Evolutionary conservation across 2,329 filamentous ascomycete species (phyloP), one percentile per base, ranked within the genome.

Genomic region (Hirsutella rhossiliensis): DNA sequence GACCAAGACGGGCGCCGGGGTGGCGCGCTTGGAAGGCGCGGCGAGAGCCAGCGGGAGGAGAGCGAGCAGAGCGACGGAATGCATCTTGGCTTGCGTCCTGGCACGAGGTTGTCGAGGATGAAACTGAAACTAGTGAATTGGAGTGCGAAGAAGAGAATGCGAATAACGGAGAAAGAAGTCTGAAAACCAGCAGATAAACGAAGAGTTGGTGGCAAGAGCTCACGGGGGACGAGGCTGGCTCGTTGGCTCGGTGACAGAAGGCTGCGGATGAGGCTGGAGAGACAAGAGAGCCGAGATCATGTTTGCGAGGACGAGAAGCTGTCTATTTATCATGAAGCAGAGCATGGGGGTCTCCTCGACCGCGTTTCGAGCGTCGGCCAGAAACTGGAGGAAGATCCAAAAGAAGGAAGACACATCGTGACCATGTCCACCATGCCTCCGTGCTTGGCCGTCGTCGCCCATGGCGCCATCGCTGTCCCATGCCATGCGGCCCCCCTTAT

Each of bases 1-100:
- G 18, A 56, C 51, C 36, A 64, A 43, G 23, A 65, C 42, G 31
- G 62, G 62, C 19, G 62, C 62, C 19, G 59, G 62, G 31, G 56
- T 50, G 40, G 55, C 48, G 30, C 62, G 62, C 47, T 54, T 56
- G 36, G 54, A 43, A 8, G 60, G 59, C 38, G 55, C 56, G 43
- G 58, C 58, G 44, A 62, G 41, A 41, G 55, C 57, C 38, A 61
- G 44, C 46, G 58, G 57, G 13, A 63, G 50, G 43, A 60, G 51
- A 46, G 57, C 55, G 47, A 64, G 59, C 37, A 63, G 53, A 52
- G 56, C 52, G 38, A 57, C 51, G 46, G 53, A 48, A 45, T 53
- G 56, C 61, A 63, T 63, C 13, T 50, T 63, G 46, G 36, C 31
- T 40, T 17, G 34, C n/a, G n/a, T n/a, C n/a, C n/a, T n/a, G n/a